Base-by-base conservation (phyloP, 768 basidiomycete genomes). In the Rubroboletus pulcherrimus region DNA sequence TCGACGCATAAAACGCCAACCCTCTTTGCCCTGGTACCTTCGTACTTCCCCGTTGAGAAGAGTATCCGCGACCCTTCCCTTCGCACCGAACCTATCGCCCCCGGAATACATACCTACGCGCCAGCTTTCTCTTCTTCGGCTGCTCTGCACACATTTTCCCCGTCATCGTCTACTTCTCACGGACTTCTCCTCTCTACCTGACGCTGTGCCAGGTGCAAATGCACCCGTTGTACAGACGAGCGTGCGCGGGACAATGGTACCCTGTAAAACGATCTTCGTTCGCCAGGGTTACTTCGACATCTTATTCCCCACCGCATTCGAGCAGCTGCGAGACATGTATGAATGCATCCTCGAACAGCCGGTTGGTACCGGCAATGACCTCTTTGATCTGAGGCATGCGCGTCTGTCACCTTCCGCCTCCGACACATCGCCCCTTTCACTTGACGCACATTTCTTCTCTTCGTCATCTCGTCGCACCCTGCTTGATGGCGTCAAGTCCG, bases 251-350 rank as follows among this genome's bases (percentile, higher is more conserved):
- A 81, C 81, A 45, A 94, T 91, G 65, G 87, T 98, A 2, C 90
- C 97, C 5, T 94, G 92, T 65, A 79, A 86, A 59, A 98, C 91
- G 14, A 80, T 97, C 54, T 84, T 96, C 63, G 97, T 99, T 55
- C 86, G 86, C 63, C 96, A 90, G 66, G 97, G 97, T 8, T 95
- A 86, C 75, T 99, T 99, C 71, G 97, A 99, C 71, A 98, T 98
- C 57, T 92, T 99, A 77, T 99, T 99, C 76, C 97, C 97, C 10
- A 98, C 96, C 12, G 77, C 91, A 68, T 98, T 98, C 60, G 82
- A 81, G 50, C 80, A 79, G 21, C 78, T 98, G 51, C 78, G 90
- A 45, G 92, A 96, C 68, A 91, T 95, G 83, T 98, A 98, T 72
- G 90, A 94, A 66, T 78, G 84, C 61, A 80, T 87, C 53, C 82